Evolutionary conservation across 805 yeast species (phyloP), one percentile per base, ranked within the genome.

Genomic region (Teunomyces aglyptinius): DNA sequence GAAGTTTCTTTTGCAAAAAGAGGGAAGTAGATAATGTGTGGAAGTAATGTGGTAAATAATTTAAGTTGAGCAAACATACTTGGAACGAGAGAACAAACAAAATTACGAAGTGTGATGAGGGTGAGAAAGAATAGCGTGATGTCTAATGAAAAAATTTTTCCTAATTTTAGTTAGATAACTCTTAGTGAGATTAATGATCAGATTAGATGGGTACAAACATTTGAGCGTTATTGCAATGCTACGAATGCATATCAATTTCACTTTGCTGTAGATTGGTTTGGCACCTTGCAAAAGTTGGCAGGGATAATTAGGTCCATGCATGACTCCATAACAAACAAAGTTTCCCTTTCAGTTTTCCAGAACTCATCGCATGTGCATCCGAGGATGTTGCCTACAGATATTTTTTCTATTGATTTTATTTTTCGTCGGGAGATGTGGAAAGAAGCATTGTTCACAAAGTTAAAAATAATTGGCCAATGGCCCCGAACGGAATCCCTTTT

Each of bases 311-410:
- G 10, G 33, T 10, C 15, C 12, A 31, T 31, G 33, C 33, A 31
- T 31, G 33, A 6, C 33, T 8, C 18, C 15, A 31, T 31, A 31
- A 10, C 10, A 31, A 4, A 15, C 11, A 31, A 13, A 6, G 18
- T 31, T 31, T 31, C 33, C 33, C 18, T 31, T 31, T 31, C 33
- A 8, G 33, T 31, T 31, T 24, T 31, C 33, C 33, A 12, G 33
- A 12, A 31, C 33, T 31, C 33, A 31, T 31, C 33, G 33, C 18
- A 13, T 7, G 18, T 31, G 33, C 33, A 31, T 31, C 33, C 33
- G 33, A 31, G 33, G 33, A 13, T 31, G 33, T 31, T 31, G 33
- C 33, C 33, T 31, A 31, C 33, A 31, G 33, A 31, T 31, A 31
- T 31, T 31, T 31, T 31, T 31, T 31, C 6, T 5, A 13, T 3